Percentiles rank a stretch among this genome's conserved stretches.
These are phyloP conservation scores for Tetrapisispora fleetii DNA, from an alignment of 805 yeast species.

Conservation along the genomic window DNA sequence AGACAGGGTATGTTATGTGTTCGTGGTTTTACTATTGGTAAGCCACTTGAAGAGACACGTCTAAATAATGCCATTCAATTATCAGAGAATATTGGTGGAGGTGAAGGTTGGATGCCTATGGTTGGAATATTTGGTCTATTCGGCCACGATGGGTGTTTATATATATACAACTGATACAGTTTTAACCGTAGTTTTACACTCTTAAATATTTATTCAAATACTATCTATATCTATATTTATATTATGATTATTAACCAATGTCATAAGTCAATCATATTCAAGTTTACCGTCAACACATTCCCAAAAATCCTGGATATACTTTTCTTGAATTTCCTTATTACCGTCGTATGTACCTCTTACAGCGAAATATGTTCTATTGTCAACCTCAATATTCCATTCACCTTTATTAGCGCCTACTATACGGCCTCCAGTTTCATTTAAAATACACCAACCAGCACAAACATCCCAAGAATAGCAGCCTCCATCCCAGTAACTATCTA, in stretches of 20 bases:
- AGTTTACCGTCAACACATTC: slow-evolving; percentile 39
- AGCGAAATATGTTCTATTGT: slow-evolving; percentile 43
- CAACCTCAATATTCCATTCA: slow-evolving; percentile 41
- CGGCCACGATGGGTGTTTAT: slow-evolving; percentile 68
- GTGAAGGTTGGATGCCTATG: slow-evolving; percentile 45
- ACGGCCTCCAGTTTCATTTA: slow-evolving; percentile 50
- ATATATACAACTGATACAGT: slow-evolving; percentile 29
- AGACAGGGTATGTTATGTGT: slow-evolving; percentile 43
- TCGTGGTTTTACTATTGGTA: slow-evolving; percentile 63
- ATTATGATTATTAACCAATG: neutral
- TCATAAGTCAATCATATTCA: slow-evolving; percentile 25
- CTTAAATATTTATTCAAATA: neutral
- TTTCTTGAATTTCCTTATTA: slow-evolving; percentile 30
- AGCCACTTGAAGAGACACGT: slow-evolving; percentile 29
- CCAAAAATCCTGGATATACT: slow-evolving; percentile 45
- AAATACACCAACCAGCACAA: slow-evolving; percentile 58
- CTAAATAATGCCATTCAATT: slow-evolving; percentile 22
- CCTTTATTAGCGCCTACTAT: slow-evolving; percentile 47
- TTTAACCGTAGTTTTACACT: neutral
- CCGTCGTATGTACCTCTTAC: slow-evolving; percentile 38
- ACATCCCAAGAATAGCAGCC: slow-evolving; percentile 67
- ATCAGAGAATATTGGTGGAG: slow-evolving; percentile 31
- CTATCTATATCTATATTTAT: neutral
- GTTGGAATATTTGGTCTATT: slow-evolving; percentile 45
- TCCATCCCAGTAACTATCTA: slow-evolving; percentile 62